These are phyloP conservation scores for Kalmusia sp. DNA, from an alignment of 2,329 filamentous ascomycete species.

Conservation along the genomic window DNA sequence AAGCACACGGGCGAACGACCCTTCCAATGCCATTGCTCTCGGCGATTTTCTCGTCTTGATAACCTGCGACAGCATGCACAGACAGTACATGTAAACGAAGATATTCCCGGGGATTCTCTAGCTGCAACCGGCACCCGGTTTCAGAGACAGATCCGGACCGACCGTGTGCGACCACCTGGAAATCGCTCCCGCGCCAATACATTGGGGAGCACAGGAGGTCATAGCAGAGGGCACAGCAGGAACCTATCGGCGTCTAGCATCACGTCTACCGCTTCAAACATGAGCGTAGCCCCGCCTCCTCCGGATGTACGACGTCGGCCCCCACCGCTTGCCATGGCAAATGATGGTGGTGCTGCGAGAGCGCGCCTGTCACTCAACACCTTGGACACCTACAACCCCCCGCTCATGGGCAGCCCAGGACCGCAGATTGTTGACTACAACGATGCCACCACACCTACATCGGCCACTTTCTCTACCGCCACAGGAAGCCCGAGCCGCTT, in stretches of 20 bases:
- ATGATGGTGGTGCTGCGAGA: slow-evolving; percentile 66
- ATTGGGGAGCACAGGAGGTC: slow-evolving; percentile 73
- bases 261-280: slow-evolving; percentile 73
- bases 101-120: slow-evolving; percentile 91
- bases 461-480: slow-evolving; percentile 79
- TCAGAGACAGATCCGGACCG: slow-evolving; percentile 88
- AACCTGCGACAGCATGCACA: slow-evolving; percentile 97
- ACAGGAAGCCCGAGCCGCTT: slow-evolving; percentile 77
- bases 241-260: slow-evolving; percentile 92
- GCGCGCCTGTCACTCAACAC: slow-evolving; percentile 63
- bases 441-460: slow-evolving; percentile 83
- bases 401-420: slow-evolving; percentile 67
- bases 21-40: slow-evolving; percentile 93
- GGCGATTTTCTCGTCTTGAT: slow-evolving; percentile 91
- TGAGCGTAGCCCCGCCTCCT: slow-evolving; percentile 57
- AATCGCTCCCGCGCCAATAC: slow-evolving; percentile 79
- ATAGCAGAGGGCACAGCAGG: slow-evolving; percentile 77
- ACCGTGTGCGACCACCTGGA: slow-evolving; percentile 77
- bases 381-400: slow-evolving; percentile 68
- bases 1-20: slow-evolving; percentile 98
- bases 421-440: slow-evolving; percentile 70
- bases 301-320: slow-evolving; percentile 71
- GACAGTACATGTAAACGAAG: slow-evolving; percentile 96
- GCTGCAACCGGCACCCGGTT: slow-evolving; percentile 92
- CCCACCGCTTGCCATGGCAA: slow-evolving; percentile 82